Base-by-base conservation (phyloP, 163 green algal genomes). In the Volvox carteri region DNA sequence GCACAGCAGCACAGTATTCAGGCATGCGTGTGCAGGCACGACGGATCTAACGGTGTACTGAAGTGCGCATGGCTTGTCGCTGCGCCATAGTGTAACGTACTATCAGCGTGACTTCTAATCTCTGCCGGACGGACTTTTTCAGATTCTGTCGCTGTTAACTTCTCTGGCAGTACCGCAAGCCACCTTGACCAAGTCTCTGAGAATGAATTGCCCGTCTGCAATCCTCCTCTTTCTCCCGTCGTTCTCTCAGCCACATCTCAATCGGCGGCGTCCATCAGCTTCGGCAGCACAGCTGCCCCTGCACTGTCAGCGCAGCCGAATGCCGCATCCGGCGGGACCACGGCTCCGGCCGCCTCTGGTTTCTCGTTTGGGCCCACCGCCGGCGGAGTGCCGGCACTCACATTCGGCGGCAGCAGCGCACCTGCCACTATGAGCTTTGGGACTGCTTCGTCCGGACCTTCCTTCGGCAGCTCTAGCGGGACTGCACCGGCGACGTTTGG, bases 401-500 rank as follows among this genome's bases (percentile, higher is more conserved):
- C 75, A 4, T 84, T 84, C 37, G 75, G 75, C 50, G 75, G 8
- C n/a, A 30, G 30, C 73, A 65, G 25, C 44, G 42, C 73, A 8
- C 42, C 73, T 4, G 50, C 75, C 0, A 48, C 75, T 19, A 37
- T 48, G 12, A 37, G 50, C 54, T 85, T 84, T 19, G 76, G 76
- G 16, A 50, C 76, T 1, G 76, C 50, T 14, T 37, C 76, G 1
- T 44, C 76, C 0, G 62, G 41, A 28, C 58, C 60, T 4, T 72
- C 42, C 12, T 86, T 86, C 44, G 79, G 79, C n/a, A 58, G 44
- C 79, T 33, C 39, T 39, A 50, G 83, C 9, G 67, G 35, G 16
- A 48, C 11, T n/a, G 41, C 78, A n/a, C 41, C 81, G 46, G 30
- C 81, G 8, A 19, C 60, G 0, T 87, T 87, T 46, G 81, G 81